Base-by-base conservation (phyloP, 768 basidiomycete species). In the Boletus insuetus region DNA sequence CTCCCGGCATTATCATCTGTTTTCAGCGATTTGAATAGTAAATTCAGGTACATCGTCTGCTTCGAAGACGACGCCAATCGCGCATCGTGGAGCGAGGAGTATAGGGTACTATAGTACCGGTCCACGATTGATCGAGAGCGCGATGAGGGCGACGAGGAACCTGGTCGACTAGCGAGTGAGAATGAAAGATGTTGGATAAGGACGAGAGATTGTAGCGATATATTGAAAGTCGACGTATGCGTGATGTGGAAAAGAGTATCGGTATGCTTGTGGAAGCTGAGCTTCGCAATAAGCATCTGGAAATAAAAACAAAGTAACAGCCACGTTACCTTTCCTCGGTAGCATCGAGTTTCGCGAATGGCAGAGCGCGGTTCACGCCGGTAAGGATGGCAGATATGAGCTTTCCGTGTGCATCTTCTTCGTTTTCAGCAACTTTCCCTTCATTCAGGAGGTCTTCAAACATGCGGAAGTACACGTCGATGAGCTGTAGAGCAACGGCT, bases 181-280 rank as follows among this genome's bases (percentile, higher is more conserved):
- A 82, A 74, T 16, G 83, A 75, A 38, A 98, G 89, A 62, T 92
- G 94, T 66, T 89, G 89, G 55, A 98, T 89, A 7, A 98, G 80
- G 38, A 89, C 81, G 1, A 98, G 83, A 0, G 95, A 91, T 69
- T 96, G 96, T 5, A 98, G 82, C 11, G 93, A 93, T 64, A 94
- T 94, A 69, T 96, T 97, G 83, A 99, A 99, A 0, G 94, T 97
- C 9, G 93, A 94, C 9, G 83, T 89, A 72, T 98, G 96, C 3
- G 94, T 95, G 65, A 99, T 94, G 43, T 87, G 80, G 80, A 98
- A 98, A 20, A 98, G 84, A 0, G 92, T 94, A 69, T 94, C 89
- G 65, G 97, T 89, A 63, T 98, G 94, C 51, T 85, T 81, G 60
- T 84, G 81, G 62, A 98, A 84, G 26, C 91, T 94, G 62, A 53